A percentile compares a stretch with the other conserved stretches of the same genome.
Evolutionary conservation across 2,329 filamentous ascomycete genomes (phyloP).

Genomic region (Pseudopyricularia cyperi): DNA sequence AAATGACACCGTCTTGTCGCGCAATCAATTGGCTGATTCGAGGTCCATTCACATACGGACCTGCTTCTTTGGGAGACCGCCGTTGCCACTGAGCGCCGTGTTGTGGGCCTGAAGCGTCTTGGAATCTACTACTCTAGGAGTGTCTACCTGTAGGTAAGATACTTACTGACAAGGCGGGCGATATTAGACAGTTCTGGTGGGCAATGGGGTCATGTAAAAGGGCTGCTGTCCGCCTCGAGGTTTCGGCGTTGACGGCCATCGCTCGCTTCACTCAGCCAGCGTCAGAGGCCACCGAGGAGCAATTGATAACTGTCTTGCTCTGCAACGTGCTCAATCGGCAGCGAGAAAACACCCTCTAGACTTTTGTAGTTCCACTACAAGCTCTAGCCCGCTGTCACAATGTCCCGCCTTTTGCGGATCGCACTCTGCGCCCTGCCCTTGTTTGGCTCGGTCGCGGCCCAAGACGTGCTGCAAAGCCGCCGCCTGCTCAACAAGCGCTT

Average conservation of each 20-base stretch:
- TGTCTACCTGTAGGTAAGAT: background rate
- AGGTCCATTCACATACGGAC: too few relatives aligned
- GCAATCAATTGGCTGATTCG: background rate
- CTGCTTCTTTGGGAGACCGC: background rate
- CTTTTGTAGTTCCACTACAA: background rate
- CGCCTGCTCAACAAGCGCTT: conserved; percentile 32
- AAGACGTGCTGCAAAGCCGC: conserved; percentile 36
- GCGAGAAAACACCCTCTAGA: background rate
- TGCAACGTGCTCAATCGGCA: background rate
- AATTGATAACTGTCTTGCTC: too few relatives aligned
- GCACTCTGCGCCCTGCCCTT: background rate
- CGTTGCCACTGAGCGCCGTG: background rate
- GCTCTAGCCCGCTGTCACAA: background rate
- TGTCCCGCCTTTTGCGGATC: background rate
- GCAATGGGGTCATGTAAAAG: background rate
- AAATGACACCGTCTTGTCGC: background rate
- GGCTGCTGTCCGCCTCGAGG: background rate
- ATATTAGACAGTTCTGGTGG: too few relatives aligned
- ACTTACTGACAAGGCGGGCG: background rate
- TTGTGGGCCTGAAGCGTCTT: background rate
- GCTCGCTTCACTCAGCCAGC: background rate
- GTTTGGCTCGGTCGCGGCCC: conserved; percentile 34
- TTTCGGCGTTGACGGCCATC: background rate
- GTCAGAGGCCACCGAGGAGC: background rate
- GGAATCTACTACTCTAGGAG: background rate